These are phyloP conservation scores for Rhododendron henanense DNA, from an alignment of 148 eudicot species.

Conservation along the genomic window DNA sequence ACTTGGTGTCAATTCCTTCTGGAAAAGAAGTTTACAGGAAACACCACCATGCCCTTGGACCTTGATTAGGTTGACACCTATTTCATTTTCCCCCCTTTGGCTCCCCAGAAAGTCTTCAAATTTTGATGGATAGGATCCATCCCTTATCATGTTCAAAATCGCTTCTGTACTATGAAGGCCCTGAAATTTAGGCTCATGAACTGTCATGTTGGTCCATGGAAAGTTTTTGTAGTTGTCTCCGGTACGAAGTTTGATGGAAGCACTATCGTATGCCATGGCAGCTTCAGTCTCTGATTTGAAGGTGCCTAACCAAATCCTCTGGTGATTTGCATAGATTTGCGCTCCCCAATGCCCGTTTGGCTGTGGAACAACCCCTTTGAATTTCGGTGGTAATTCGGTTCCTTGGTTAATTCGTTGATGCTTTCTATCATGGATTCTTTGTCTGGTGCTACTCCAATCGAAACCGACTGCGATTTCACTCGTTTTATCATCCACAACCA, in stretches of 20 bases:
- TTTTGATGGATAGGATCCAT: slow-evolving; percentile 20
- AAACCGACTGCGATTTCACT: background rate
- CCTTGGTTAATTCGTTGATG: background rate
- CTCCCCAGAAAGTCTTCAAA: slow-evolving; percentile 21
- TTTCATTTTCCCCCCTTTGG: slow-evolving; percentile 13
- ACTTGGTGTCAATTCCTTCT: slow-evolving; percentile 33
- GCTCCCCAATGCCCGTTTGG: slow-evolving; percentile 43
- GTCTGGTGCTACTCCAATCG: background rate
- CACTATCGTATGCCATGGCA: slow-evolving; percentile 38
- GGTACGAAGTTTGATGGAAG: slow-evolving; percentile 27
- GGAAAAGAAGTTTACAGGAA: slow-evolving; percentile 14
- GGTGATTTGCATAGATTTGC: slow-evolving; percentile 35
- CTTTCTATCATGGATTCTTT: background rate
- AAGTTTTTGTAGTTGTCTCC: slow-evolving; percentile 27
- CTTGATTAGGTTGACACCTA: background rate
- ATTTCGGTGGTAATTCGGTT: slow-evolving; percentile 3
- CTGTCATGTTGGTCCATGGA: slow-evolving; percentile 8
- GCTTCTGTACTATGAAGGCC: slow-evolving; percentile 4
- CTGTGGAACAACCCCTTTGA: slow-evolving; percentile 43
- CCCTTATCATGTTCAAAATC: slow-evolving; percentile 17
- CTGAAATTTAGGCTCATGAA: slow-evolving; percentile 22
- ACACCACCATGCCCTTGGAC: background rate
- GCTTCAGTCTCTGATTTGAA: slow-evolving; percentile 29
- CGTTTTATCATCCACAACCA: background rate
- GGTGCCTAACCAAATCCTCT: slow-evolving; percentile 43